These are phyloP conservation scores for Sporothrix curviconia DNA, from an alignment of 2,329 filamentous ascomycete genomes.

Conservation along the genomic window DNA sequence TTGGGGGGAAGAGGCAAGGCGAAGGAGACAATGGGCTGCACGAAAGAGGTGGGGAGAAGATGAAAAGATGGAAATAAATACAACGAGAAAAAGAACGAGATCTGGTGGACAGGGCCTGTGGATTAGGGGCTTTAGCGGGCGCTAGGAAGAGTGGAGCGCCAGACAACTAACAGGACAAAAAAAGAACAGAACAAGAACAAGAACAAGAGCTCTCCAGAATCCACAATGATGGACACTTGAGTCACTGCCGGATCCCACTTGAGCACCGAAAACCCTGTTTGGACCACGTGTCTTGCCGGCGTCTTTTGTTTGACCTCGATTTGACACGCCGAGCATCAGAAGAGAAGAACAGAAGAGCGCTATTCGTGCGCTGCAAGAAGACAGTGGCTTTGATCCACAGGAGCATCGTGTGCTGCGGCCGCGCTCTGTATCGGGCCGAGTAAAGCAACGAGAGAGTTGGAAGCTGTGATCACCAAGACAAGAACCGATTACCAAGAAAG, in stretches of 20 bases:
- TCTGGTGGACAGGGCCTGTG: no score
- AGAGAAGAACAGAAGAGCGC: no score
- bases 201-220: background rate
- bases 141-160: background rate
- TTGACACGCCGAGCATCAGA: no score
- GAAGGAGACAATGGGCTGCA: background rate
- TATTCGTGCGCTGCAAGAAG: background rate
- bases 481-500: no score
- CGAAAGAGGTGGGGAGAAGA: no score
- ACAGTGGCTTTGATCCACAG: background rate
- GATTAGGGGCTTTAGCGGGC: no score
- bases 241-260: background rate
- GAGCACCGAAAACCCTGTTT: background rate
- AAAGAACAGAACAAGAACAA: background rate
- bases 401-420: background rate
- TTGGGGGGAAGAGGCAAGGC: no score
- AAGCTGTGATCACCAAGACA: background rate
- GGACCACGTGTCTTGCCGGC: no score
- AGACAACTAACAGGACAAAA: background rate
- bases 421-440: background rate
- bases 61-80: background rate
- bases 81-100: constrained; percentile 1
- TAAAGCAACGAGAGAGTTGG: no score
- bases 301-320: no score
- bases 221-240: background rate